Evolutionary conservation across 208 protist genomes (phyloP).

Genomic region (Balamuthia mandrillaris): DNA sequence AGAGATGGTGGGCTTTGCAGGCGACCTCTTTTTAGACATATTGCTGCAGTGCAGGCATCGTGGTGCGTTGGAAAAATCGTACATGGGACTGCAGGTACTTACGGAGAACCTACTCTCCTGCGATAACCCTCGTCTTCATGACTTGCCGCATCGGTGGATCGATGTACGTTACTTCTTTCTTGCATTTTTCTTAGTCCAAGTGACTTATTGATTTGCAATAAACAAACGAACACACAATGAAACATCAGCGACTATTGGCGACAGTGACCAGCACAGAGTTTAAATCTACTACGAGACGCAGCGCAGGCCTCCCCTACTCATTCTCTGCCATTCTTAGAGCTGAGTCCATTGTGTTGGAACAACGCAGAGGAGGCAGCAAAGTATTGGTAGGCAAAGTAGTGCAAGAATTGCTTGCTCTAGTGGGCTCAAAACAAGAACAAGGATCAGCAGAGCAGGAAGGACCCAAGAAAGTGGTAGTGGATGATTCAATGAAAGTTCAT

Average conservation of each 20-base stretch:
- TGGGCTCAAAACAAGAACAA: not conserved
- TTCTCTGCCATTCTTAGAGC: constrained; percentile 4
- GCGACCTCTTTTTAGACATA: constrained; percentile 6
- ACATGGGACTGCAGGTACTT: constrained; percentile 11
- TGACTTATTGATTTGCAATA: not conserved
- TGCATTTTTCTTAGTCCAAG: not conserved
- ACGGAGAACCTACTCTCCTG: constrained; percentile 13
- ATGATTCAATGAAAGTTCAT: not conserved
- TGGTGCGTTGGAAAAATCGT: not conserved
- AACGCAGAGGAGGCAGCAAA: not conserved
- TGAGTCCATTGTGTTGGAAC: constrained; percentile 1
- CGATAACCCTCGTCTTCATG: not conserved
- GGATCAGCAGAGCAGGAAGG: too few relatives aligned
- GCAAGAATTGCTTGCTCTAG: not conserved
- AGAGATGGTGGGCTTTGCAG: not conserved
- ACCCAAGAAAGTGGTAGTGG: not conserved
- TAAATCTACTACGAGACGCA: not conserved
- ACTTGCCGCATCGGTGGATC: not conserved
- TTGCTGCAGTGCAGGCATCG: not conserved
- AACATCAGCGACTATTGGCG: not conserved
- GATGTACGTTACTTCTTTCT: not conserved
- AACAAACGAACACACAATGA: too few relatives aligned
- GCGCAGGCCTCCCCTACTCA: not conserved
- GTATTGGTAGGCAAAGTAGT: not conserved
- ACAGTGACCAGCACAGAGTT: not conserved